phyloP scores from a whole-genome alignment of 495 filamentous ascomycete species.

The Extremus antarcticus region DNA sequence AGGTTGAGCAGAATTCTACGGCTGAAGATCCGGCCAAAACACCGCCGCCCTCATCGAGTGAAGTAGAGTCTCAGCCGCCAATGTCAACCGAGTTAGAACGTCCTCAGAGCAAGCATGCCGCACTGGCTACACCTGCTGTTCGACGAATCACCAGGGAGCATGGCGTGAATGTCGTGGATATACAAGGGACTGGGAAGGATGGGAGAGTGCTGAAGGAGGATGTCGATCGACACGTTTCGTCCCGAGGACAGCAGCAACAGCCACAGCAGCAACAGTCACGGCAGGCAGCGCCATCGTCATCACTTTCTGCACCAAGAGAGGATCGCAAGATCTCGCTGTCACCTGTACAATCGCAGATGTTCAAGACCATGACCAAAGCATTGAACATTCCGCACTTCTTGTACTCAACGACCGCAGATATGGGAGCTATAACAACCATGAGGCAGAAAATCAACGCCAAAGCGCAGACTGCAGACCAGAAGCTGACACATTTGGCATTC shows the following conservation, averaged over 20 bases:
- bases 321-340: conserved; percentile 61
- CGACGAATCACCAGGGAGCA: conserved; percentile 73
- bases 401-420: conserved; percentile 76
- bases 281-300: conserved; percentile 1
- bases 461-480: conserved; percentile 30
- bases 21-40: not conserved
- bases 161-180: conserved; percentile 60
- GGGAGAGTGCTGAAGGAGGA: conserved; percentile 91
- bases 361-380: conserved; percentile 94
- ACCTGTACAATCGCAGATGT: conserved; percentile 82
- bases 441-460: conserved; percentile 53
- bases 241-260: conserved; percentile 30
- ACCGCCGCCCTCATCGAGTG: not conserved
- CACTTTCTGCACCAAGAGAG: conserved; percentile 23
- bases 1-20: not conserved
- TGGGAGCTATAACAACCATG: conserved; percentile 58
- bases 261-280: conserved; percentile 1
- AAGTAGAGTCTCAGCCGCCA: not conserved
- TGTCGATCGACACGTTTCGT: conserved; percentile 56
- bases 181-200: conserved; percentile 81
- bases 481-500: conserved; percentile 85
- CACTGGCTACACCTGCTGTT: conserved; percentile 84
- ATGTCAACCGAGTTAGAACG: no score
- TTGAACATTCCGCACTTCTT: conserved; percentile 87
- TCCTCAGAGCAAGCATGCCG: conserved; percentile 45